Percentiles rank a stretch among this genome's conserved stretches.
These are phyloP conservation scores for Areca catechu DNA, from an alignment of 176 grass and related monocot species.

Conservation along the genomic window DNA sequence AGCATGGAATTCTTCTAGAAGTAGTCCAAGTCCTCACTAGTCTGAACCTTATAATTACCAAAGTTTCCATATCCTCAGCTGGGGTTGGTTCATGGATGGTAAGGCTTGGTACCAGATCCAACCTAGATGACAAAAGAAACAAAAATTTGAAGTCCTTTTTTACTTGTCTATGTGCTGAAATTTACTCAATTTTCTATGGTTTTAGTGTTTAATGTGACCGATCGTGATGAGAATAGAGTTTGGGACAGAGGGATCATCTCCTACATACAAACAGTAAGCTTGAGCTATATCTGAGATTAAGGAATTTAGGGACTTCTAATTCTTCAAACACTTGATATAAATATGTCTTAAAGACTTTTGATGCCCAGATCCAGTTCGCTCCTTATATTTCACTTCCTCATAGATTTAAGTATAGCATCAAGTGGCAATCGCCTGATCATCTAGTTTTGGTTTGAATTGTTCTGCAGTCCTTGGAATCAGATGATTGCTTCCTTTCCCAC, in stretches of 20 bases:
- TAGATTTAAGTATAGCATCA: too few species aligned
- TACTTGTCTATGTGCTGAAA: too few species aligned
- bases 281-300: too few species aligned
- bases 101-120: neutral
- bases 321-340: too few species aligned
- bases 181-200: neutral
- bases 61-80: conserved; percentile 79
- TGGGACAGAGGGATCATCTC: conserved; percentile 43
- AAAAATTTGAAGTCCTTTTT: too few species aligned
- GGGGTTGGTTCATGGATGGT: conserved; percentile 97
- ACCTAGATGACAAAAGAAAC: too few species aligned
- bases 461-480: conserved; percentile 55
- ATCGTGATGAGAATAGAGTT: conserved; percentile 57
- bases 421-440: too few species aligned
- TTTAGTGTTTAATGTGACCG: conserved; percentile 82
- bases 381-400: too few species aligned
- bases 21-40: conserved; percentile 87
- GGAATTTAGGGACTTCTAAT: too few species aligned
- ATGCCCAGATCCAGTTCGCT: neutral
- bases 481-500: conserved; percentile 52
- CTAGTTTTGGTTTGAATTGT: neutral
- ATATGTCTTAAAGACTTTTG: neutral
- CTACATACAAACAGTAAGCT: conserved; percentile 61
- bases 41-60: conserved; percentile 70
- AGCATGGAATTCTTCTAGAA: conserved; percentile 67